A percentile compares a stretch with the other conserved stretches of the same genome.
These are phyloP conservation scores for Suhomyces prunicola DNA, from an alignment of 805 yeast genomes.

Conservation along the genomic window DNA sequence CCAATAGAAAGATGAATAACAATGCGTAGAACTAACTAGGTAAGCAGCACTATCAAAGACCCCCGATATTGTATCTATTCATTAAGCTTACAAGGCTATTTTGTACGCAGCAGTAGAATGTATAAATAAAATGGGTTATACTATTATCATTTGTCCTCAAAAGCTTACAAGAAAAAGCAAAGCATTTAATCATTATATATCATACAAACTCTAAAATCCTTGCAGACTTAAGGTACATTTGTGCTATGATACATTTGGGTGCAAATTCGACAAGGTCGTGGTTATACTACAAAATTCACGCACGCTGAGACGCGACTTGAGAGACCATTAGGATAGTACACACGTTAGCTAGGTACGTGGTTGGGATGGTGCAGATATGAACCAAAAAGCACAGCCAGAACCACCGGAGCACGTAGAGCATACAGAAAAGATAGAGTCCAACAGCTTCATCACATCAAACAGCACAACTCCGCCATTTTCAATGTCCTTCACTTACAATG, in stretches of 20 bases:
- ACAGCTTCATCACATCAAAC: neutral
- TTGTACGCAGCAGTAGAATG: neutral
- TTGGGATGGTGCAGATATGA: neutral
- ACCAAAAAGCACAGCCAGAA: neutral
- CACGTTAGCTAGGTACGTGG: neutral
- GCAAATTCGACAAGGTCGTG: neutral
- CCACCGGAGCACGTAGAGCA: neutral
- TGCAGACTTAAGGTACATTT: no score
- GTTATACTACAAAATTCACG: neutral
- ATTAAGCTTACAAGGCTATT: neutral
- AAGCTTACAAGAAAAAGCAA: neutral
- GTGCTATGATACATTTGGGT: neutral
- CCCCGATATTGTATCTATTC: neutral
- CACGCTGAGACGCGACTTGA: neutral
- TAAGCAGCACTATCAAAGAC: neutral
- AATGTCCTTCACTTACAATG: conserved; percentile 2
- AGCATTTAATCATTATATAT: no score
- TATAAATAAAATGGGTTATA: no score
- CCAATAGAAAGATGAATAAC: no score
- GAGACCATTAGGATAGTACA: neutral
- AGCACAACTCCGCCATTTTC: neutral
- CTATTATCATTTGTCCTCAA: neutral
- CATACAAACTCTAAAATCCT: no score
- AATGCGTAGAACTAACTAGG: neutral
- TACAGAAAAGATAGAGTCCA: neutral